phyloP scores from a whole-genome alignment of 768 basidiomycete genomes.

The Terana coerulea region DNA sequence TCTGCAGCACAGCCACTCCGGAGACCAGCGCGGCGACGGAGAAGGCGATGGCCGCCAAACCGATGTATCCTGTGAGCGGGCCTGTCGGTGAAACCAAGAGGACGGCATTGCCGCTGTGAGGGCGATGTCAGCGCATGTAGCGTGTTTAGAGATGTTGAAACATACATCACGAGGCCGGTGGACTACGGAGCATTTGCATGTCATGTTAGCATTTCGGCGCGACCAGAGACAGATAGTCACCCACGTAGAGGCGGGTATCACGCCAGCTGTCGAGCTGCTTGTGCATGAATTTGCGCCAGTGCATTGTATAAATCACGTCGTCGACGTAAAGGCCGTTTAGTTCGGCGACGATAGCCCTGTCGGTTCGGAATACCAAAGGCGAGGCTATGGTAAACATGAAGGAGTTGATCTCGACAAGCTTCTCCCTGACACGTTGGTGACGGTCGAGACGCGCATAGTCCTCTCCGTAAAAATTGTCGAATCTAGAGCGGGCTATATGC shows the following conservation, averaged over 20 bases:
- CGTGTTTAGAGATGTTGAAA: not conserved
- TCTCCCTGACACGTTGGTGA: slow-evolving; percentile 14
- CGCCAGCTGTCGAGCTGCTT: slow-evolving; percentile 17
- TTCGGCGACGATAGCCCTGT: slow-evolving; percentile 8
- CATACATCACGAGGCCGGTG: slow-evolving; percentile 11
- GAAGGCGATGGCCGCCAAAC: slow-evolving; percentile 10
- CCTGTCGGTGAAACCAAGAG: not conserved
- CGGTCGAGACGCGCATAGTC: slow-evolving; percentile 21
- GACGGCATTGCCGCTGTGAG: slow-evolving; percentile 2
- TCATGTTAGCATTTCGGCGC: not conserved
- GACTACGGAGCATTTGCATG: not conserved
- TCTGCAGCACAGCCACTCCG: slow-evolving; percentile 10
- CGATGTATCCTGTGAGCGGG: not conserved
- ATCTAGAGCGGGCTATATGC: too few relatives aligned
- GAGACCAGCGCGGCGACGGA: slow-evolving; percentile 6
- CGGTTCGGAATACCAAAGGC: slow-evolving; percentile 15
- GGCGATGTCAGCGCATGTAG: too few relatives aligned
- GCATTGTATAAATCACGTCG: slow-evolving; percentile 19
- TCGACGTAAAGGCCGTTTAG: slow-evolving; percentile 21
- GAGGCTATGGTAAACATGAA: slow-evolving; percentile 3
- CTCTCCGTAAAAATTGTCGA: slow-evolving; percentile 25
- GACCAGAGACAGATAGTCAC: slow-evolving; percentile 5
- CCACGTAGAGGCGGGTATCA: slow-evolving; percentile 7
- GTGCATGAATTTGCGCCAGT: slow-evolving; percentile 21
- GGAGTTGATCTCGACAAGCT: not conserved